Conservation (phyloP, 768 basidiomycete species). For the Tricholoma bakamatsutake region DNA sequence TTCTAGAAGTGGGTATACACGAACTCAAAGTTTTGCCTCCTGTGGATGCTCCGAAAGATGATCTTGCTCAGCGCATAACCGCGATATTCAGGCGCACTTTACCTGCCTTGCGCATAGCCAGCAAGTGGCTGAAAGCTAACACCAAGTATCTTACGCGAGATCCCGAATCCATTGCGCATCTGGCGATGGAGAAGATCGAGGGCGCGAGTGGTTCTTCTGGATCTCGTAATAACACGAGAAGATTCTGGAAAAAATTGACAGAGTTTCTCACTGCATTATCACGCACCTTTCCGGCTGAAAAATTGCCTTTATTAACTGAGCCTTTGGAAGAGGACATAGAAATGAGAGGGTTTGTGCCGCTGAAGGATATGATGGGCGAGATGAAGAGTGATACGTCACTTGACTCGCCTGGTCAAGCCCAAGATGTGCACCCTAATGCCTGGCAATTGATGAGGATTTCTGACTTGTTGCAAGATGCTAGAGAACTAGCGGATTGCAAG, state of each 20-base stretch:
- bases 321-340: constrained; percentile 90
- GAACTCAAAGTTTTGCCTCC: constrained; percentile 56
- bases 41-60: constrained; percentile 47
- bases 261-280: constrained; percentile 59
- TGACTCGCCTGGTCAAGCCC: constrained; percentile 18
- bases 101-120: constrained; percentile 80
- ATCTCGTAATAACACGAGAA: constrained; percentile 25
- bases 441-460: constrained; percentile 92
- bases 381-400: constrained; percentile 17
- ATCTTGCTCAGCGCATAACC: constrained; percentile 77
- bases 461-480: constrained; percentile 75
- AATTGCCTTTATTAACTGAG: constrained; percentile 49
- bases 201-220: constrained; percentile 31
- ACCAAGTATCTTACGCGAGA: constrained; percentile 56
- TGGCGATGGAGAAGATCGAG: constrained; percentile 23
- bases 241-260: constrained; percentile 71
- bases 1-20: constrained; percentile 60
- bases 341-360: constrained; percentile 80
- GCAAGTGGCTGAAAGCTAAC: constrained; percentile 85
- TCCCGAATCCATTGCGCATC: constrained; percentile 30
- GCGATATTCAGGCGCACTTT: constrained; percentile 82
- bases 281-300: constrained; percentile 60
- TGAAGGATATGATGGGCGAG: constrained; percentile 55
- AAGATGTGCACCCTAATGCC: constrained; percentile 77
- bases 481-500: constrained; percentile 49